Evolutionary conservation across 257 asterid species (phyloP).

Genomic region (Nyctanthes arbortristis): DNA sequence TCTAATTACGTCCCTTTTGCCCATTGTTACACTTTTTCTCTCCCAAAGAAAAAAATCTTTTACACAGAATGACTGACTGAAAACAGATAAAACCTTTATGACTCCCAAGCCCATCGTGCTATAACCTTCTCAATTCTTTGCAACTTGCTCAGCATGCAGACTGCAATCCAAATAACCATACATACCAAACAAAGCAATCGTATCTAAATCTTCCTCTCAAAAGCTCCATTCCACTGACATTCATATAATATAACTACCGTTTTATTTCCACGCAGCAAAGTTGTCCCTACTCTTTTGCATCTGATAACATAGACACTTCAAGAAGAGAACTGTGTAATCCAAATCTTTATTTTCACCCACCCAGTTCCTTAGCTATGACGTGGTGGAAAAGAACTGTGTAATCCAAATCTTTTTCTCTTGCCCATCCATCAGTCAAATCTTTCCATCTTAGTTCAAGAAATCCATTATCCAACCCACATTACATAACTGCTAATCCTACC

Average conservation of each 20-base stretch:
- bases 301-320: constrained; percentile 1
- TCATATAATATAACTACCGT: background rate
- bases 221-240: background rate
- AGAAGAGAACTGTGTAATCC: background rate
- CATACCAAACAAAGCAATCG: background rate
- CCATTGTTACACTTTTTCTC: too few relatives aligned
- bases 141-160: background rate
- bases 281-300: background rate
- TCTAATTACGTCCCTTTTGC: too few relatives aligned
- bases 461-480: background rate
- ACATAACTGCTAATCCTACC: background rate
- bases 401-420: background rate
- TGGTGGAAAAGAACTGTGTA: constrained; percentile 1
- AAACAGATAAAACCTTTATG: background rate
- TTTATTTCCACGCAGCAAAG: background rate
- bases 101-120: background rate
- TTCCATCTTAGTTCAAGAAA: background rate
- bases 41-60: too few relatives aligned
- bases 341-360: background rate
- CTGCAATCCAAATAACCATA: background rate
- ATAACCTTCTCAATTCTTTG: background rate
- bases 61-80: background rate
- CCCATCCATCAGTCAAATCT: background rate
- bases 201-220: background rate
- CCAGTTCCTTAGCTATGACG: background rate